phyloP scores from a whole-genome alignment of 805 yeast species.

The Ogataea henricii region DNA sequence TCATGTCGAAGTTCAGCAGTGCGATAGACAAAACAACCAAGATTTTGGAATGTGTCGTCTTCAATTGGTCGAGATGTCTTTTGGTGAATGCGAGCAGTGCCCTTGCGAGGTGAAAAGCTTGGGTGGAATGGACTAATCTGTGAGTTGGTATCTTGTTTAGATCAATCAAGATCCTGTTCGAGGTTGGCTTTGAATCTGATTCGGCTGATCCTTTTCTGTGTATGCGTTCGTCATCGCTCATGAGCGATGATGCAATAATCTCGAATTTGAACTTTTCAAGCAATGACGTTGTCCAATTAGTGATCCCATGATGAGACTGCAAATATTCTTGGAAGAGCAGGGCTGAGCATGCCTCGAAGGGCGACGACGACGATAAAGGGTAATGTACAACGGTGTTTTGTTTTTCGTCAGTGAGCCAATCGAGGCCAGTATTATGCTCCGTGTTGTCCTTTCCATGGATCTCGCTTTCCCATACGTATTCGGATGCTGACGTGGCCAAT shows the following conservation, averaged over 20 bases:
- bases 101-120: constrained; percentile 20
- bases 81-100: constrained; percentile 21
- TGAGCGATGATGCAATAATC: constrained; percentile 26
- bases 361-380: not conserved
- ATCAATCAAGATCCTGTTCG: constrained; percentile 12
- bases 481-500: constrained; percentile 4
- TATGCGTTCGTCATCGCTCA: constrained; percentile 16
- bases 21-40: constrained; percentile 17
- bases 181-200: not conserved
- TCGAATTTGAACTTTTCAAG: constrained; percentile 31
- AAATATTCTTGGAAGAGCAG: constrained; percentile 11
- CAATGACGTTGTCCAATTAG: constrained; percentile 8
- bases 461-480: constrained; percentile 2
- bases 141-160: constrained; percentile 21
- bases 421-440: not conserved
- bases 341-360: not conserved
- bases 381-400: constrained; percentile 3
- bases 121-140: constrained; percentile 23
- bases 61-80: constrained; percentile 3
- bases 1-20: constrained; percentile 18
- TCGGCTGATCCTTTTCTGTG: constrained; percentile 2
- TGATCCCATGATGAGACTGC: not conserved
- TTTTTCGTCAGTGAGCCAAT: constrained; percentile 4
- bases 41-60: constrained; percentile 10
- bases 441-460: not conserved